Percentiles rank a stretch among this genome's conserved stretches.
Evolutionary conservation across 2,329 filamentous ascomycete genomes (phyloP).

Genomic region (Venturia nashicola): DNA sequence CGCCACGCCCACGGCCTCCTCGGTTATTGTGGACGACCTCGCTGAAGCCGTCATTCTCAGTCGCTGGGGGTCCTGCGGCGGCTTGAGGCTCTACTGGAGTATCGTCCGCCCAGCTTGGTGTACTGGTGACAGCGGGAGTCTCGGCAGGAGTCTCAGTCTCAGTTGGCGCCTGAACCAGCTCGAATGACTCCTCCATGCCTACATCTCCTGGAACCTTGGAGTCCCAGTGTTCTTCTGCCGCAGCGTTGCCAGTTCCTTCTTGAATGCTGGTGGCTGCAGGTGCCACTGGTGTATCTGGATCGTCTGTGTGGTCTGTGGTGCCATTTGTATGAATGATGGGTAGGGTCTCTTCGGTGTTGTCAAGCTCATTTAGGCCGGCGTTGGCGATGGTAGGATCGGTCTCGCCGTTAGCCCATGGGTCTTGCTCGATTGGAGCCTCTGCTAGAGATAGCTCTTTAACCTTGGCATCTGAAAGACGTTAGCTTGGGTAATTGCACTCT

Average conservation of each 20-base stretch:
- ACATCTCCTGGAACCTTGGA: conserved; percentile 31
- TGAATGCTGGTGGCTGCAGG: conserved; percentile 28
- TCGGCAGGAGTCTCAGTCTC: conserved; percentile 44
- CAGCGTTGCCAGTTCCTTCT: conserved; percentile 33
- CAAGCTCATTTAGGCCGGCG: conserved; percentile 56
- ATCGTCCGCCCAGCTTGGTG: conserved; percentile 75
- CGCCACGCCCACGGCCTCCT: conserved; percentile 37
- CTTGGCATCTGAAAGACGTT: conserved; percentile 19
- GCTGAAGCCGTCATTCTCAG: conserved; percentile 55
- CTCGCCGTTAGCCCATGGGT: conserved; percentile 36
- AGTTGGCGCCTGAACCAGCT: conserved; percentile 58
- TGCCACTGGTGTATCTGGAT: conserved; percentile 17
- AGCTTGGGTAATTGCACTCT: not conserved
- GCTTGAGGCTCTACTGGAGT: conserved; percentile 27
- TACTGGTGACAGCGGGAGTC: conserved; percentile 30
- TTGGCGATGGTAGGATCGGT: conserved; percentile 54
- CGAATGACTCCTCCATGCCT: conserved; percentile 54
- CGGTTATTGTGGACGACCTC: conserved; percentile 40
- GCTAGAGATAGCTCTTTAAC: conserved; percentile 19
- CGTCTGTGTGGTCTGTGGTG: conserved; percentile 11
- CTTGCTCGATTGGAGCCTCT: conserved; percentile 41
- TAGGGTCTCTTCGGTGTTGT: conserved; percentile 24
- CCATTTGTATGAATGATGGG: conserved; percentile 18
- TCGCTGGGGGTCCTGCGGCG: conserved; percentile 14
- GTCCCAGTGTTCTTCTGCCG: conserved; percentile 58